Conservation (phyloP, 805 yeast species). For the Kodamaea hsintzibuensis region DNA sequence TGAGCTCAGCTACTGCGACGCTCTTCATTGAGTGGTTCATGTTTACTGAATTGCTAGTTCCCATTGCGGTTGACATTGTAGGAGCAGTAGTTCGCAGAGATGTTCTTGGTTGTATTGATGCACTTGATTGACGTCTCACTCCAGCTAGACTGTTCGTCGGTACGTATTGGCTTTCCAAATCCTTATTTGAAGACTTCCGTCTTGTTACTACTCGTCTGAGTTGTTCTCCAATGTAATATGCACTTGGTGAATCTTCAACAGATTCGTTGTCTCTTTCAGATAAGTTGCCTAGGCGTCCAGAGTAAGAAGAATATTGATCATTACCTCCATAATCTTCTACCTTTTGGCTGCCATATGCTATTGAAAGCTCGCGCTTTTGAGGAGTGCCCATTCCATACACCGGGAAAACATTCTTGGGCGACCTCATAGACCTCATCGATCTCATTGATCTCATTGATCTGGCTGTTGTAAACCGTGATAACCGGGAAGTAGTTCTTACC, state of each 20-base stretch:
- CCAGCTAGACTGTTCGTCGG: not conserved
- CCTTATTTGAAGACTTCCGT: not conserved
- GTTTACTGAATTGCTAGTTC: conserved; percentile 1
- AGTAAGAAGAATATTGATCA: conserved; percentile 6
- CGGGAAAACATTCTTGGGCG: conserved; percentile 80
- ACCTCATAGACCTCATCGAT: conserved; percentile 20
- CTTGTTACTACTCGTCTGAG: conserved; percentile 19
- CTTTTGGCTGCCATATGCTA: conserved; percentile 40
- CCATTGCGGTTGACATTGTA: not conserved
- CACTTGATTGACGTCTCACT: conserved; percentile 9
- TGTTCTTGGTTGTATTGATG: conserved; percentile 8
- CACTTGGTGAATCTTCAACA: conserved; percentile 15
- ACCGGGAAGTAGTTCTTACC: conserved; percentile 12
- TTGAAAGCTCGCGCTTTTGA: conserved; percentile 52
- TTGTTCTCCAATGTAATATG: conserved; percentile 23
- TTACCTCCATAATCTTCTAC: not conserved
- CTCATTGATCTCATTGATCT: not conserved
- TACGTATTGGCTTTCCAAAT: conserved; percentile 7
- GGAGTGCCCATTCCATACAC: conserved; percentile 78
- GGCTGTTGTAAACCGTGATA: conserved; percentile 10
- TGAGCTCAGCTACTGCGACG: not conserved
- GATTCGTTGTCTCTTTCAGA: conserved; percentile 5
- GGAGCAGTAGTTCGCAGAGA: not conserved
- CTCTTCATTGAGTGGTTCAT: conserved; percentile 3
- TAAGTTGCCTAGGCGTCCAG: conserved; percentile 5